phyloP scores from a whole-genome alignment of 2,329 filamentous ascomycete genomes.

The Nothomitra cinnamomea region DNA sequence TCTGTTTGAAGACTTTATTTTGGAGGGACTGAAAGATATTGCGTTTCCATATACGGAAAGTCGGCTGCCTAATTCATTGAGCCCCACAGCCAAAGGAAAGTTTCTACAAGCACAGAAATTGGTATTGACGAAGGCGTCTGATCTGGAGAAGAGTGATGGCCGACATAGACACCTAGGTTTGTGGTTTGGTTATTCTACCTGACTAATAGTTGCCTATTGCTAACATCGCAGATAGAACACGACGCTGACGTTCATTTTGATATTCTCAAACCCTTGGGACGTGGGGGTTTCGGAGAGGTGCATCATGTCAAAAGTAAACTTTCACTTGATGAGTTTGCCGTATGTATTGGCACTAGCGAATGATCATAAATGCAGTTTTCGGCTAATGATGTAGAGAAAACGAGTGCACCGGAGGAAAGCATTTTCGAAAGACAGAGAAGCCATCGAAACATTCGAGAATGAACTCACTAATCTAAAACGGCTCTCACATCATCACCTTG shows the following conservation, averaged over 20 bases:
- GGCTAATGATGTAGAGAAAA: background rate
- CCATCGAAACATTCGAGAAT: background rate
- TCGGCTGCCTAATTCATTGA: background rate
- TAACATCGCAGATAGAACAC: background rate
- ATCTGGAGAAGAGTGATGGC: background rate
- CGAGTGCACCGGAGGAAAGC: background rate
- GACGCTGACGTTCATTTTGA: background rate
- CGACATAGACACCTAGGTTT: background rate
- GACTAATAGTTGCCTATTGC: background rate
- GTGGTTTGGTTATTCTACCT: background rate
- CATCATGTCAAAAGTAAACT: background rate
- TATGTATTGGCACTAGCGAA: background rate
- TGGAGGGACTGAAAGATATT: background rate
- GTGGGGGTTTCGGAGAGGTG: background rate
- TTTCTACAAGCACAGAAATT: background rate
- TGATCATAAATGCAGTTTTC: background rate
- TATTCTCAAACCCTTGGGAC: background rate
- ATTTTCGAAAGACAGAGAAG: background rate
- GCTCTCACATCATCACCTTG: background rate
- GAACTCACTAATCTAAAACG: background rate
- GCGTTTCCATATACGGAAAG: background rate
- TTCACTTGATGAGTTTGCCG: background rate
- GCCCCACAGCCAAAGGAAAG: background rate
- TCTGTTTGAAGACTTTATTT: background rate
- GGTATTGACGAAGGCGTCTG: background rate